Evolutionary conservation across 2,329 filamentous ascomycete genomes (phyloP).

Genomic region (Pseudopyrenochaeta lycopersici): DNA sequence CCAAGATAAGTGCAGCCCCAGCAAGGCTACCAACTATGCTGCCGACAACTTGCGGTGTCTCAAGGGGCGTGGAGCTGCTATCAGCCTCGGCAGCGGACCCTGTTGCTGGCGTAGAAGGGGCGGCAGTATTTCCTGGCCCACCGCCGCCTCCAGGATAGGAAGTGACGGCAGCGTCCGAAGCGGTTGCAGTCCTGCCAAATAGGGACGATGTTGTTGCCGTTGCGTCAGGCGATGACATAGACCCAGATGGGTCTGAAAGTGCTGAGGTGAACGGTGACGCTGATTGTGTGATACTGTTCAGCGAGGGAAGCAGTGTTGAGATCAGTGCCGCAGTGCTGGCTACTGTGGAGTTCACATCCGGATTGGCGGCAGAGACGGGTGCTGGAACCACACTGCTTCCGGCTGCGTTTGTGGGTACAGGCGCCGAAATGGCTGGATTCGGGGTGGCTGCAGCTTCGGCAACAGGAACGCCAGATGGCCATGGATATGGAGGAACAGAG

Average conservation of each 20-base stretch:
- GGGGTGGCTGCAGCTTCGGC: conserved; percentile 10
- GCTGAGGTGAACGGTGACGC: conserved; percentile 14
- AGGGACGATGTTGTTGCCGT: conserved; percentile 18
- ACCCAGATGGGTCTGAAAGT: conserved; percentile 16
- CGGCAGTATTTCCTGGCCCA: conserved; percentile 25
- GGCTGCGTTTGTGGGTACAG: conserved; percentile 10
- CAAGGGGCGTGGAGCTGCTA: conserved; percentile 40
- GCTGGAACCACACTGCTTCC: conserved; percentile 11
- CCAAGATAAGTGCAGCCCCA: conserved; percentile 61
- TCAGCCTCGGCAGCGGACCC: conserved; percentile 12
- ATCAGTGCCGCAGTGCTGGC: conserved; percentile 10
- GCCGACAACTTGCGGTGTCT: conserved; percentile 66
- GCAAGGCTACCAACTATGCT: conserved; percentile 71
- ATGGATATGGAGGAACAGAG: conserved; percentile 46
- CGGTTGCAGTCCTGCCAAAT: conserved; percentile 15
- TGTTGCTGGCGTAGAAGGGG: conserved; percentile 19
- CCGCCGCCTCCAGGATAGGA: conserved; percentile 20
- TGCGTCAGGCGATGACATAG: conserved; percentile 13
- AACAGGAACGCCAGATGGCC: conserved; percentile 31
- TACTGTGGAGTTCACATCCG: conserved; percentile 25
- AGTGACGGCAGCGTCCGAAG: conserved; percentile 18
- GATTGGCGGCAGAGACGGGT: conserved; percentile 4
- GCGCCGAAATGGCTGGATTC: conserved; percentile 10
- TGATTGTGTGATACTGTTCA: conserved; percentile 5
- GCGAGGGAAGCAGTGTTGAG: conserved; percentile 2